These are phyloP conservation scores for Mycosphaerelloides madeirae DNA, from an alignment of 2,329 filamentous ascomycete species.

Conservation along the genomic window DNA sequence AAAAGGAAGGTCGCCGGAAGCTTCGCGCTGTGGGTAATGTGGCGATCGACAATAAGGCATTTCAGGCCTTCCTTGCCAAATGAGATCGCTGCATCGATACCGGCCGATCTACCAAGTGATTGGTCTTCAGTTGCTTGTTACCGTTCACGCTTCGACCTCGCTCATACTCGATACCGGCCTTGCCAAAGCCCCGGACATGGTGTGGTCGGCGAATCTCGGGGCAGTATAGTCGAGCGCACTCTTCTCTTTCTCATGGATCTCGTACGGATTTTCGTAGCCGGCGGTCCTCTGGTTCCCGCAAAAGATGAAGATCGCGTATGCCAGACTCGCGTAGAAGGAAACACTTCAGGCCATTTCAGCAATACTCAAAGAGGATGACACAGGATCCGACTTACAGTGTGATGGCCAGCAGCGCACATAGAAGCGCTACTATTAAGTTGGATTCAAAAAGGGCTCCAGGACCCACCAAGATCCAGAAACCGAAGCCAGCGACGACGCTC, in stretches of 20 bases:
- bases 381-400: slow-evolving; percentile 5
- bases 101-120: too few relatives aligned
- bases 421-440: neutral
- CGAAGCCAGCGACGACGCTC: slow-evolving; percentile 9
- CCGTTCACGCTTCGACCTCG: neutral
- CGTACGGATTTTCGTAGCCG: neutral
- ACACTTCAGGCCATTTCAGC: slow-evolving; percentile 1
- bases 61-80: slow-evolving; percentile 88
- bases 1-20: slow-evolving; percentile 91
- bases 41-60: slow-evolving; percentile 91
- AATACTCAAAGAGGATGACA: neutral
- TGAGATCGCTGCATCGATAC: slow-evolving; percentile 31
- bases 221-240: neutral
- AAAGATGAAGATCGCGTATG: slow-evolving; percentile 8
- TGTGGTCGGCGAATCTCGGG: neutral
- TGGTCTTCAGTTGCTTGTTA: too few relatives aligned
- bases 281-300: neutral
- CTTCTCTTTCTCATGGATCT: neutral
- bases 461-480: slow-evolving; percentile 5
- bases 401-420: slow-evolving; percentile 3
- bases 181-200: neutral
- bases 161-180: neutral
- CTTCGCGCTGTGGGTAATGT: slow-evolving; percentile 80
- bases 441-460: slow-evolving; percentile 1
- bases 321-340: slow-evolving; percentile 8